These are phyloP conservation scores for Talaromyces thailandensis DNA, from an alignment of 495 filamentous ascomycete species.

Conservation along the genomic window DNA sequence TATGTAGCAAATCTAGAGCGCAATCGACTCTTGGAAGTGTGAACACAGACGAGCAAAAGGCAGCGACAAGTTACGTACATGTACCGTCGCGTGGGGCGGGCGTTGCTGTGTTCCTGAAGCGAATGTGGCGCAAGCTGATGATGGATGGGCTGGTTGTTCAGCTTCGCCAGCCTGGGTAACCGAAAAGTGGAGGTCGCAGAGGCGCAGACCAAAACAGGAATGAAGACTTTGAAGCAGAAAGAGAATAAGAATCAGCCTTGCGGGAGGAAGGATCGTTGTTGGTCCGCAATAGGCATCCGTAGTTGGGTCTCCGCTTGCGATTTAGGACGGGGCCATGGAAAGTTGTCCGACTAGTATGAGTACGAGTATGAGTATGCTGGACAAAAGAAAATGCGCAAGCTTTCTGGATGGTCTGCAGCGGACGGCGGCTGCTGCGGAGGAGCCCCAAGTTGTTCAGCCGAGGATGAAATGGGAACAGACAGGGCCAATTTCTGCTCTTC, in stretches of 20 bases:
- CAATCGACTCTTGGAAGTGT: background rate
- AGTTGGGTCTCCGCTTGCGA: background rate
- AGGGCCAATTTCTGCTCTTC: background rate
- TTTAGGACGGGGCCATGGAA: background rate
- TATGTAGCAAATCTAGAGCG: background rate
- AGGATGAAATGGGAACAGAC: background rate
- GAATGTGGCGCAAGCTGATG: conserved; percentile 46
- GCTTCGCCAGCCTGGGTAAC: conserved; percentile 15
- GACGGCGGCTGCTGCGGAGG: background rate
- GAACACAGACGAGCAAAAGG: conserved; percentile 1
- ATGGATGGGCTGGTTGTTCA: conserved; percentile 29
- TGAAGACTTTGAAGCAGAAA: background rate
- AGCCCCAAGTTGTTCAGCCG: background rate
- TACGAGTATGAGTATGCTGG: too few relatives aligned
- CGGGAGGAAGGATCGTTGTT: background rate
- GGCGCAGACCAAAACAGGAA: conserved; percentile 2
- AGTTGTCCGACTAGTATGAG: background rate
- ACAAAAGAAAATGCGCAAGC: background rate
- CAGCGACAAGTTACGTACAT: conserved; percentile 2
- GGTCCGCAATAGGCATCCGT: background rate
- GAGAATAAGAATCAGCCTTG: conserved; percentile 4
- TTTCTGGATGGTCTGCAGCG: background rate
- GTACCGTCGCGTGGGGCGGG: conserved; percentile 31
- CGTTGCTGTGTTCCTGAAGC: conserved; percentile 22
- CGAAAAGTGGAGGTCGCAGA: background rate